Evolutionary conservation across 2,329 filamentous ascomycete species (phyloP).

Genomic region (Cladosporium sp.): DNA sequence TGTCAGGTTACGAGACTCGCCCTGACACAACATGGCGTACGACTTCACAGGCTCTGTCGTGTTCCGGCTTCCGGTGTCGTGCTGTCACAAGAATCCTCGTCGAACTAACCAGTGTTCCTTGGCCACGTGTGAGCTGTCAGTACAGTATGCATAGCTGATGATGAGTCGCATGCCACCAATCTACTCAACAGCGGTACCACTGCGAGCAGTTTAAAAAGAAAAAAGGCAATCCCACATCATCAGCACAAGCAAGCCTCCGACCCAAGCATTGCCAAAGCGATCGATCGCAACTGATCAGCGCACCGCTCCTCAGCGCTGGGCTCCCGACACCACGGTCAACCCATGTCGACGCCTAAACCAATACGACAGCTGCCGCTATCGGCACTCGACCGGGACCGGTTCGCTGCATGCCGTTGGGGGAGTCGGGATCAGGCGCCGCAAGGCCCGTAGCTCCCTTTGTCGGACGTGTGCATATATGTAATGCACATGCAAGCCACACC

Average conservation of each 20-base stretch:
- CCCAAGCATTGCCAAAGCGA: background rate
- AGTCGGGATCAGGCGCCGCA: background rate
- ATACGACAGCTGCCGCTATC: background rate
- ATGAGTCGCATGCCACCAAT: background rate
- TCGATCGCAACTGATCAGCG: background rate
- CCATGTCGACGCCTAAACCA: background rate
- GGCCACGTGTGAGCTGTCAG: conserved; percentile 20
- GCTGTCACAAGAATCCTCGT: background rate
- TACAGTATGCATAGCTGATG: conserved; percentile 9
- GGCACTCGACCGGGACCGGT: background rate
- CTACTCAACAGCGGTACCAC: background rate
- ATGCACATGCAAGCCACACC: conserved; percentile 1
- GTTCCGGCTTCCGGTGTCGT: conserved; percentile 2
- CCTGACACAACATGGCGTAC: background rate
- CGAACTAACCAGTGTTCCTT: background rate
- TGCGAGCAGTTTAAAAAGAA: background rate
- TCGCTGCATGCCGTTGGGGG: background rate
- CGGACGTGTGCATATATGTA: background rate
- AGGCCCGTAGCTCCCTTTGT: conserved; percentile 6
- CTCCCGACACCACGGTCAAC: background rate
- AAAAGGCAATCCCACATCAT: background rate
- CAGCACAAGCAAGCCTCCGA: background rate
- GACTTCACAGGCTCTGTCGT: background rate
- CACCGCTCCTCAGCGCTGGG: background rate
- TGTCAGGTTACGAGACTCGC: no score